These are phyloP conservation scores for Russula lepida DNA, from an alignment of 768 basidiomycete genomes.

Conservation along the genomic window DNA sequence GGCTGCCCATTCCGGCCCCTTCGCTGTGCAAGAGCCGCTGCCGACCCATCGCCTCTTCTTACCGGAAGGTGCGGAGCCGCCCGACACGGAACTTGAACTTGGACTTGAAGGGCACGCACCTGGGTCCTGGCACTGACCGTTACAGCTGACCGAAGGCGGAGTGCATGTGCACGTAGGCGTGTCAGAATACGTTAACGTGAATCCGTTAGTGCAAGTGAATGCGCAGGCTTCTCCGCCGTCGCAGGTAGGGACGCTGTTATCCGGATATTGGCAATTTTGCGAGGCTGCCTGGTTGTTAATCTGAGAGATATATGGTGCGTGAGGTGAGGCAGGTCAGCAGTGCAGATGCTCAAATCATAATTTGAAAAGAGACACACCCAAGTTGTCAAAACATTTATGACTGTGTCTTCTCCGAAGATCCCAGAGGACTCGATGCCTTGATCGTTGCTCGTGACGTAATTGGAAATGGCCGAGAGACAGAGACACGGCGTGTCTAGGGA, in stretches of 20 bases:
- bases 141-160: slow-evolving; percentile 38
- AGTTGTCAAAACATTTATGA: slow-evolving; percentile 30
- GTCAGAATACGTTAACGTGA: slow-evolving; percentile 22
- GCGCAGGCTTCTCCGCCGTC: slow-evolving; percentile 32
- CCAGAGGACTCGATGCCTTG: slow-evolving; percentile 26
- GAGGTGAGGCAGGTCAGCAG: too few relatives aligned
- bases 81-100: too few relatives aligned
- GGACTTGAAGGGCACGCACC: slow-evolving; percentile 26
- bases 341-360: neutral
- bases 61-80: neutral
- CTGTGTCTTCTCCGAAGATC: slow-evolving; percentile 27
- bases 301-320: slow-evolving; percentile 24
- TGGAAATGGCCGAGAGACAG: slow-evolving; percentile 35
- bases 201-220: slow-evolving; percentile 42
- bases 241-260: slow-evolving; percentile 34
- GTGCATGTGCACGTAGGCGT: slow-evolving; percentile 36
- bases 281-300: slow-evolving; percentile 22
- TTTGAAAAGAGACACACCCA: slow-evolving; percentile 14
- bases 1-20: slow-evolving; percentile 30
- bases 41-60: slow-evolving; percentile 29
- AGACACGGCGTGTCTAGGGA: slow-evolving; percentile 35
- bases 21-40: slow-evolving; percentile 17
- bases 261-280: slow-evolving; percentile 34
- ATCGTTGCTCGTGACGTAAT: too few relatives aligned
- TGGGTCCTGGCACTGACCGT: slow-evolving; percentile 34